Evolutionary conservation across 345 rosid species (phyloP).

Genomic region (Turnera subulata): DNA sequence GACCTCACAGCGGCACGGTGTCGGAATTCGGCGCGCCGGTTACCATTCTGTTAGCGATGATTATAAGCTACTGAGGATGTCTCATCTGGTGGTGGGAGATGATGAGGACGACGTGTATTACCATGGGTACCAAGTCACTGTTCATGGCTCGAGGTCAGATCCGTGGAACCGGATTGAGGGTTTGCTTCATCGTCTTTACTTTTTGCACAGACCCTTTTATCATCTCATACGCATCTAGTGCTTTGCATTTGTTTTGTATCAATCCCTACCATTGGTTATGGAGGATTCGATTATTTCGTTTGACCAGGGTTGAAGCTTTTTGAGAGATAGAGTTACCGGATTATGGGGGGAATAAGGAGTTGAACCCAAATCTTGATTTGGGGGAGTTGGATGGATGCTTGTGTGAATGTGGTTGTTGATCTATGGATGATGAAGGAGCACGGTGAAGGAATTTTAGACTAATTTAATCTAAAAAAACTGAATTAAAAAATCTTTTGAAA

Average conservation of each 20-base stretch:
- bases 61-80: constrained; percentile 34
- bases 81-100: constrained; percentile 21
- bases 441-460: constrained; percentile 45
- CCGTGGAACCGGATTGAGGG: constrained; percentile 32
- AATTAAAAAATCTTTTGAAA: no score
- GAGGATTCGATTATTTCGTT: constrained; percentile 22
- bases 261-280: constrained; percentile 12
- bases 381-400: constrained; percentile 39
- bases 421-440: constrained; percentile 63
- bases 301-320: constrained; percentile 18
- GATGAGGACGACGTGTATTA: constrained; percentile 5
- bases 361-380: constrained; percentile 24
- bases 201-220: constrained; percentile 19
- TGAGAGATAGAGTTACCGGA: constrained; percentile 22
- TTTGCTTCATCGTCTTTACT: constrained; percentile 17
- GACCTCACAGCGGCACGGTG: constrained; percentile 40
- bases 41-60: constrained; percentile 27
- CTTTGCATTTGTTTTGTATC: constrained; percentile 39
- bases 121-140: constrained; percentile 23
- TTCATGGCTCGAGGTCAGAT: constrained; percentile 35
- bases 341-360: background rate
- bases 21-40: constrained; percentile 22
- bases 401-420: constrained; percentile 36
- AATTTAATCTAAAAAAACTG: no score
- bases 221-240: constrained; percentile 24